Base-by-base conservation (phyloP, 148 eudicot species). In the Polygonum aviculare region DNA sequence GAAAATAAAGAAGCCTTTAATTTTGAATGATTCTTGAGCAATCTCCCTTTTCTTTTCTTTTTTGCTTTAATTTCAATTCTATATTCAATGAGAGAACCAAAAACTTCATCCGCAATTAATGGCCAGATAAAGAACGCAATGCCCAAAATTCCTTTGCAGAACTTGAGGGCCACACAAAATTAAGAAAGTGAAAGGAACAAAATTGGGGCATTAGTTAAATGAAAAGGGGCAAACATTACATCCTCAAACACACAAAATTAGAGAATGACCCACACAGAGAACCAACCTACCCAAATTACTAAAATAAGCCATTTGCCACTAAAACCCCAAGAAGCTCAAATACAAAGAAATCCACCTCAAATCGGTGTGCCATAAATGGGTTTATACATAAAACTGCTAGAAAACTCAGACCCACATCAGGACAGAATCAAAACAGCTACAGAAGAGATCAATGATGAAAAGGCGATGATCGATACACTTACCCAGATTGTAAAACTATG, bases 11-110 rank as follows among this genome's bases (percentile, higher is more conserved):
- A 78, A 74, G 82, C 70, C 81, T 81, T 81, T 79, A 54, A 60
- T 60, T 79, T 81, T 83, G 84, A 85, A 81, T 75, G 69, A 81
- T 85, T 83, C 83, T 50, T 36, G 44, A 52, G 79, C 82, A 82
- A 78, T 52, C 33, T 67, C 78, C 79, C 38, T 15, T 73, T 38
- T 59, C 33, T 67, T 75, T 76, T 47, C 16, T 73, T 38, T 59
- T 19, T 22, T 45, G 14, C 36, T 60, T 72, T 60, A 41, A 57
- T 57, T 21, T 65, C 16, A 76, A 75, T 77, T 57, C 31, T 57
- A 57, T 21, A 57, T 57, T 57, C 62, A 22, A 60, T 31, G 12
- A 26, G 36, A 60, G 67, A 60, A 82, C 69, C 69, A 74, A 82
- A 41, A 72, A 52, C 63, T 77, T 79, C 77, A 76, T 79, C 88